phyloP scores from a whole-genome alignment of 139 green algal species.

The Chlamydomonas schloesseri region DNA sequence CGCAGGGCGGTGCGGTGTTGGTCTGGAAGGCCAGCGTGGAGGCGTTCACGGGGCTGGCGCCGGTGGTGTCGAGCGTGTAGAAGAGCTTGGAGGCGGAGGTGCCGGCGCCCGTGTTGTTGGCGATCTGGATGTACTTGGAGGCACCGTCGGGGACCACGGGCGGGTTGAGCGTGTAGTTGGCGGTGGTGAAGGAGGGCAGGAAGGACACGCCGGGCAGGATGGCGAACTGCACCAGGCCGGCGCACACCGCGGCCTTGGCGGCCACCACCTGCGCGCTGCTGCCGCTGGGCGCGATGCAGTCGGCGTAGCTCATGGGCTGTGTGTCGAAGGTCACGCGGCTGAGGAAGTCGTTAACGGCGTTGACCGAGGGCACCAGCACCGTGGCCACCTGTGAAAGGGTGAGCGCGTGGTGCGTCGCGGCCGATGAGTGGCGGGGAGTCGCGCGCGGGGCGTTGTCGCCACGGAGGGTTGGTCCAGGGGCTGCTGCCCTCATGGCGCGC shows the following conservation, averaged over 20 bases:
- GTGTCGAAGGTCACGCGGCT: not conserved
- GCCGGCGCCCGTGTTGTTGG: not conserved
- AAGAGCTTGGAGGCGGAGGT: not conserved
- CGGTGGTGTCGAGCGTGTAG: not conserved
- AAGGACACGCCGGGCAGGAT: not conserved
- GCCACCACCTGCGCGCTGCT: not conserved
- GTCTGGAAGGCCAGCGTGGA: not conserved
- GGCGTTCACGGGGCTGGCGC: not conserved
- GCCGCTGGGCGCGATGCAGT: not conserved
- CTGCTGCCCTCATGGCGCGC: too few species aligned
- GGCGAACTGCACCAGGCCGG: not conserved
- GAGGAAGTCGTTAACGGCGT: not conserved
- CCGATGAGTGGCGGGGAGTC: too few species aligned
- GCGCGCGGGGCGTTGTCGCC: too few species aligned
- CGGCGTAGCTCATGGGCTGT: not conserved
- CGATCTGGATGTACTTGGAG: not conserved
- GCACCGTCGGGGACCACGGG: not conserved
- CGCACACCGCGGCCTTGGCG: not conserved
- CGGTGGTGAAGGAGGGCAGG: constrained; percentile 6
- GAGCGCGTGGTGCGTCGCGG: too few species aligned
- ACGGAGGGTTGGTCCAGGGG: too few species aligned
- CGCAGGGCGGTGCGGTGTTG: too few species aligned
- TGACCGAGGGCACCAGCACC: not conserved
- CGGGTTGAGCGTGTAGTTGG: not conserved
- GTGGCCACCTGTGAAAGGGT: not conserved